Conservation (phyloP, 1,139 yeast species). For the Geotrichum citri-aurantii region DNA sequence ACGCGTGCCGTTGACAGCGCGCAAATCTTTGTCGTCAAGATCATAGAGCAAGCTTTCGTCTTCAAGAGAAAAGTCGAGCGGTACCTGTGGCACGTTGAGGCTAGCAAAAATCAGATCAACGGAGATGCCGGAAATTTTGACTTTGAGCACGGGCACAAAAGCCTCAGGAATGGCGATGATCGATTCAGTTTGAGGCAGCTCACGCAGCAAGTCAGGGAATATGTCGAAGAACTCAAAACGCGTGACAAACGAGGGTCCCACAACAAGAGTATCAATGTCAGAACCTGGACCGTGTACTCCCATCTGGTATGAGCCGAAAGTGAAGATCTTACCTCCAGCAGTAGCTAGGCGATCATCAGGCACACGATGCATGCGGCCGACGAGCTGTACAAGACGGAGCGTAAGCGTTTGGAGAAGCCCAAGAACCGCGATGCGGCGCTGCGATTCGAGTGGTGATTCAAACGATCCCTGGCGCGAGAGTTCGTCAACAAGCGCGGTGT, state of each 20-base stretch:
- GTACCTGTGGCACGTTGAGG: conserved; percentile 75
- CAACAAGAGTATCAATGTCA: conserved; percentile 91
- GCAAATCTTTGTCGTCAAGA: conserved; percentile 80
- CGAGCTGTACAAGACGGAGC: conserved; percentile 74
- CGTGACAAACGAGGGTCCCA: conserved; percentile 91
- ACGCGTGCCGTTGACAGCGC: conserved; percentile 90
- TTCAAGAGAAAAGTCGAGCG: conserved; percentile 61
- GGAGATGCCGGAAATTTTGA: conserved; percentile 80
- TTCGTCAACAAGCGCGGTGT: conserved; percentile 70
- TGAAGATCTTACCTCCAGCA: conserved; percentile 94
- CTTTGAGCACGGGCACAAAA: conserved; percentile 89
- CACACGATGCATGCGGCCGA: conserved; percentile 77
- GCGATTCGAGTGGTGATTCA: conserved; percentile 77
- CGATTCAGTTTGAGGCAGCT: conserved; percentile 76
- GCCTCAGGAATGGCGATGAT: conserved; percentile 93
- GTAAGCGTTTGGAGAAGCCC: conserved; percentile 62
- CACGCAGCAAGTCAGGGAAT: conserved; percentile 58
- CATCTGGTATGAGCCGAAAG: conserved; percentile 86
- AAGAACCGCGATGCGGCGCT: conserved; percentile 68
- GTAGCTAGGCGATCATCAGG: conserved; percentile 94
- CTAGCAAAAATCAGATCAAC: conserved; percentile 84
- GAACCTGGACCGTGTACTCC: conserved; percentile 98
- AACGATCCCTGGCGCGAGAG: conserved; percentile 77
- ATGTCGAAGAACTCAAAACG: conserved; percentile 81
- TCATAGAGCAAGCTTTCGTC: conserved; percentile 80